Percentiles rank a stretch among this genome's conserved stretches.
Conservation (phyloP, 2,329 filamentous ascomycete species). For the Trichophyton mentagrophytes region DNA sequence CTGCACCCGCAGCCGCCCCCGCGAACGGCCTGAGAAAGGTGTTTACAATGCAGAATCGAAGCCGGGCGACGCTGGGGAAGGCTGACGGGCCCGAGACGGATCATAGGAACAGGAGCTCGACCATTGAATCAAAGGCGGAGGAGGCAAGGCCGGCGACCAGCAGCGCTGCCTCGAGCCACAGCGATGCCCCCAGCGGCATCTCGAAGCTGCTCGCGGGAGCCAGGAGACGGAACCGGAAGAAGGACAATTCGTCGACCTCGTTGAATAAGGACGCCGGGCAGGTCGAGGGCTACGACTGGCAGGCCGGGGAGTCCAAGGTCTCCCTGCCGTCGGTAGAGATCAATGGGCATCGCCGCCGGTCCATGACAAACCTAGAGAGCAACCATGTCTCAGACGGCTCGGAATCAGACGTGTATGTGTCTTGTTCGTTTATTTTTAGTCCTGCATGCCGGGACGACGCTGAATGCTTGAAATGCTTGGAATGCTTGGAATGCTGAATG, state of each 20-base stretch:
- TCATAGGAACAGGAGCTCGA: conserved; percentile 25
- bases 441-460: neutral
- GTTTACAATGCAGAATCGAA: conserved; percentile 25
- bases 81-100: conserved; percentile 22
- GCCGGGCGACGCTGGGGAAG: conserved; percentile 26
- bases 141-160: conserved; percentile 25
- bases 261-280: neutral
- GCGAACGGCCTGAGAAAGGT: conserved; percentile 27
- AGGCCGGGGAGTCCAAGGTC: conserved; percentile 5
- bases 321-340: conserved; percentile 7
- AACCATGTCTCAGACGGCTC: conserved; percentile 41
- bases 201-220: conserved; percentile 38
- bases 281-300: conserved; percentile 6
- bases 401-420: conserved; percentile 34
- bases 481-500: no score
- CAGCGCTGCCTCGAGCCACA: conserved; percentile 19
- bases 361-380: conserved; percentile 12
- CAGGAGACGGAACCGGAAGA: conserved; percentile 31
- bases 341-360: conserved; percentile 22
- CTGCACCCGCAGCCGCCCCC: conserved; percentile 18
- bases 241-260: conserved; percentile 18
- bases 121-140: conserved; percentile 21
- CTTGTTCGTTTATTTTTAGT: conserved; percentile 8
- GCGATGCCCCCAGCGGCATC: conserved; percentile 34
- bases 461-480: no score